These are phyloP conservation scores for Phytophthora fragariae DNA, from an alignment of 352 stramenopile species.

Conservation along the genomic window DNA sequence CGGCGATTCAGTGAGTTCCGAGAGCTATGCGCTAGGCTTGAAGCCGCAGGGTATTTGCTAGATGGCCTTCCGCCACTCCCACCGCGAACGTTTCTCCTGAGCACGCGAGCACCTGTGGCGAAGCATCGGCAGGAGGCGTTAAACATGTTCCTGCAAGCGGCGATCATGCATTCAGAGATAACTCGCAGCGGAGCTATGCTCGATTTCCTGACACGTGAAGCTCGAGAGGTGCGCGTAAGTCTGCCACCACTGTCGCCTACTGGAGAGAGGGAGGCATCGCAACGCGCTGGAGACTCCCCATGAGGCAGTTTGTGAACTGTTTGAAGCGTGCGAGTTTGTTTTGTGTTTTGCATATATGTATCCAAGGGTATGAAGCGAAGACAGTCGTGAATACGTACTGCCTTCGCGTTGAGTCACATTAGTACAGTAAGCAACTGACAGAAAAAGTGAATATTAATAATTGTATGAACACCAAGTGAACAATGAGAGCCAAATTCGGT, in stretches of 20 bases:
- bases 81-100: constrained; percentile 76
- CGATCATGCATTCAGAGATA: constrained; percentile 86
- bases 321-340: constrained; percentile 3
- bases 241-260: constrained; percentile 79
- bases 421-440: too few relatives aligned
- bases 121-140: constrained; percentile 80
- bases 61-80: constrained; percentile 73
- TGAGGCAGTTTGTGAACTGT: constrained; percentile 21
- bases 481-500: too few relatives aligned
- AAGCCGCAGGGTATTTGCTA: constrained; percentile 53
- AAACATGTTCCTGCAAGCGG: constrained; percentile 81
- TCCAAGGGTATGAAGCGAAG: neutral
- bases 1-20: constrained; percentile 89
- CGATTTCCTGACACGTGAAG: constrained; percentile 78
- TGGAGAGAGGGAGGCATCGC: constrained; percentile 45
- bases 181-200: constrained; percentile 77
- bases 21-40: constrained; percentile 56
- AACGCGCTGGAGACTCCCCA: constrained; percentile 53
- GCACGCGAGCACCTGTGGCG: constrained; percentile 68
- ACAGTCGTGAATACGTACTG: neutral
- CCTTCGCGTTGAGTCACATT: too few relatives aligned
- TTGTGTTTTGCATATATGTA: constrained; percentile 7
- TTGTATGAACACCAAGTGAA: too few relatives aligned
- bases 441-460: too few relatives aligned
- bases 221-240: constrained; percentile 83